Base-by-base conservation (phyloP, 2,329 filamentous ascomycete genomes). In the Sordariomycetes sp. region DNA sequence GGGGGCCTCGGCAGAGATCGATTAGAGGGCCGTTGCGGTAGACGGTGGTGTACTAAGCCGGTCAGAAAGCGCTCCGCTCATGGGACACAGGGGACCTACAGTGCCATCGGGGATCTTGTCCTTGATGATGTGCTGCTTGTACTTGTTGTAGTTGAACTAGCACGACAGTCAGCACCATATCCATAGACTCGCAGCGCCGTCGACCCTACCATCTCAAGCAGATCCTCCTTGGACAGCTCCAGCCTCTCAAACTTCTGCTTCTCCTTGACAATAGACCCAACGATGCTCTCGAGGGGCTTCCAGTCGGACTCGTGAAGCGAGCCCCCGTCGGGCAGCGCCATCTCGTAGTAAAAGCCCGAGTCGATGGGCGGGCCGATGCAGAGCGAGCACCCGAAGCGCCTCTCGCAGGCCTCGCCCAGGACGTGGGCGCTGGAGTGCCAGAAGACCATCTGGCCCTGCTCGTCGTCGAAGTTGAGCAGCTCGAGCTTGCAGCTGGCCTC, bases 381-480 rank as follows among this genome's bases (percentile, higher is more conserved):
- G 52, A 96, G 81, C 65, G 89, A 86, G 73, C 92, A 96, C 60
- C 90, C 89, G 68, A 90, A 99, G 65, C 90, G 82, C 67, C 87
- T 82, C 73, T 99, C 94, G 54, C 87, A 88, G 60, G 91, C 91
- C 73, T 97, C 94, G 64, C 94, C 94, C n/a, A 99, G 82, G 62
- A 95, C 86, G 70, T 99, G 94, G 52, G 94, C 94, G 65, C 87
- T 92, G 22, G 90, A 95, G 72, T 97, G 94, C 92, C 92, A 99
- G 75, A 96, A 99, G 58, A 97, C 92, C 70, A 89, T 89, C 75
- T 94, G 91, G 65, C 90, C 92, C 73, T 62, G 59, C 52, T 62
- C 60, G 48, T 61, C 60, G 39, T 90, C 85, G 65, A 97, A 99
- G 62, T 87, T 85, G 61, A 97, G 78, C 57, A 96, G 78, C 66